Conservation (phyloP, 495 filamentous ascomycete genomes). For the Geoglossum glabrum region DNA sequence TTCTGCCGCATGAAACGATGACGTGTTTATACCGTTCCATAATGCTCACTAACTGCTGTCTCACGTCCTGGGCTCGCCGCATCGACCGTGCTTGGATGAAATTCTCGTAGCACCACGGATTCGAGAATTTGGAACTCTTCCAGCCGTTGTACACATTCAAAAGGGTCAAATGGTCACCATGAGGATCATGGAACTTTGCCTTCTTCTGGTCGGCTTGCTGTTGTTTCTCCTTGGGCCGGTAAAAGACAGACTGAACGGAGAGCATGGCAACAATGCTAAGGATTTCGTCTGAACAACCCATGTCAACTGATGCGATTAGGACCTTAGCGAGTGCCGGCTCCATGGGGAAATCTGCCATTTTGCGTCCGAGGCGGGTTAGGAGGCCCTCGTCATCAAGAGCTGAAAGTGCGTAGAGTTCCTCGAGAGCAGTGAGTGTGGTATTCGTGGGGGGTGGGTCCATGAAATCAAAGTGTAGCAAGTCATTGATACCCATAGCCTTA, state of each 20-base stretch:
- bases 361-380: constrained; percentile 74
- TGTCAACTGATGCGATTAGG: constrained; percentile 67
- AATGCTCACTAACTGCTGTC: constrained; percentile 78
- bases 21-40: constrained; percentile 77
- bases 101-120: constrained; percentile 92
- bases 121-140: constrained; percentile 63
- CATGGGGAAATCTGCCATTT: constrained; percentile 98
- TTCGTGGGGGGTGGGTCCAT: constrained; percentile 97
- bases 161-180: constrained; percentile 83
- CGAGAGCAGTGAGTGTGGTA: constrained; percentile 89
- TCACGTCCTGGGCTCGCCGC: constrained; percentile 74
- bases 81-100: constrained; percentile 88
- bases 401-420: constrained; percentile 81
- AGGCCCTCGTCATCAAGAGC: constrained; percentile 94
- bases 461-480: constrained; percentile 92
- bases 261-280: constrained; percentile 93
- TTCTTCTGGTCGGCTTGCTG: constrained; percentile 94
- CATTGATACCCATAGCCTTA: constrained; percentile 98
- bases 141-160: constrained; percentile 94
- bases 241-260: constrained; percentile 66
- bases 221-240: constrained; percentile 92
- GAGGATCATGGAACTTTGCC: constrained; percentile 85
- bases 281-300: constrained; percentile 82
- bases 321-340: constrained; percentile 76
- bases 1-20: constrained; percentile 63